Percentiles rank a stretch among this genome's conserved stretches.
Conservation (phyloP, 257 asterid genomes). For the Buddleja alternifolia region DNA sequence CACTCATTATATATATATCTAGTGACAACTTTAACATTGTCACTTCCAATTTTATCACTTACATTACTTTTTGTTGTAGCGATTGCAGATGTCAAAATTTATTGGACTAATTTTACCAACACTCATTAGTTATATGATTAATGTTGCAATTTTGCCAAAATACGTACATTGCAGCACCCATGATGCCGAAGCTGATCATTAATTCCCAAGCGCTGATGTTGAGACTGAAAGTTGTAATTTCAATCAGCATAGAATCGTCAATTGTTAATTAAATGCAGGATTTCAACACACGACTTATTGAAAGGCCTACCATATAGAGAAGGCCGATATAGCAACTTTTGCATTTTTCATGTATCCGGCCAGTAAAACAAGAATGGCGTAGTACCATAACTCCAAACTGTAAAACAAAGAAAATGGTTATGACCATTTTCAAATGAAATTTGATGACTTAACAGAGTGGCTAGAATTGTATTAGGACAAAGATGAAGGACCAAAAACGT, state of each 20-base stretch:
- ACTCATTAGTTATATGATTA: too few species aligned
- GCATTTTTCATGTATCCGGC: conserved; percentile 75
- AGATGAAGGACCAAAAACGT: too few species aligned
- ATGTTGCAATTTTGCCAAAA: not conserved
- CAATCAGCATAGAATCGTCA: not conserved
- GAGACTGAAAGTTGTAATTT: conserved; percentile 40
- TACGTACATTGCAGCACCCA: conserved; percentile 65
- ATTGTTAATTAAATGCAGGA: not conserved
- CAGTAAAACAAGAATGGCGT: conserved; percentile 60
- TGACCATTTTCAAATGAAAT: too few species aligned
- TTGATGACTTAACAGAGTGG: too few species aligned
- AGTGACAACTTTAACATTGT: too few species aligned
- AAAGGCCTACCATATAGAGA: conserved; percentile 59
- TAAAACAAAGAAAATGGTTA: not conserved
- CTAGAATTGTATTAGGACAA: too few species aligned
- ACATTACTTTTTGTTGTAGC: too few species aligned
- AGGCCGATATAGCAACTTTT: conserved; percentile 65
- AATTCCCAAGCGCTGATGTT: conserved; percentile 64
- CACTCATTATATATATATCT: too few species aligned
- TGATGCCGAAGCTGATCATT: conserved; percentile 66
- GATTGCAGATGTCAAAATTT: too few species aligned
- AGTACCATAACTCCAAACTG: conserved; percentile 76
- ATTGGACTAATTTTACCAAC: too few species aligned
- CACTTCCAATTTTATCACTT: too few species aligned
- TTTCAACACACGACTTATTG: not conserved